Evolutionary conservation across 1,139 yeast species (phyloP).

Genomic region (Candida neerlandica): DNA sequence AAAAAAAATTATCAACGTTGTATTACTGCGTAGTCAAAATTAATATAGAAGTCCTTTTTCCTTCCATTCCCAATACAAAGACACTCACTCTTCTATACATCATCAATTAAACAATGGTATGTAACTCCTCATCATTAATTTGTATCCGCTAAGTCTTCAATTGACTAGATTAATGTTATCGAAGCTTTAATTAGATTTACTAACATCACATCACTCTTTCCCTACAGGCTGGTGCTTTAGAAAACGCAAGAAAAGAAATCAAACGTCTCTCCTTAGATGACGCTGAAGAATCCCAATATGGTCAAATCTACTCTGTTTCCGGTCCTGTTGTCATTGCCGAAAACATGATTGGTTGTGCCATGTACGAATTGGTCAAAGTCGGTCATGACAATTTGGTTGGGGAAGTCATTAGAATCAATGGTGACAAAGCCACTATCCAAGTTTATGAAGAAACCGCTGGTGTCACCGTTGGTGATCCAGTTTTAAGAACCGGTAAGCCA

Average conservation of each 20-base stretch:
- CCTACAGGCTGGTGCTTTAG: constrained; percentile 88
- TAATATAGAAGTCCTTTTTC: not conserved
- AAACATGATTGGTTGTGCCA: constrained; percentile 98
- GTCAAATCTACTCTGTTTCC: constrained; percentile 88
- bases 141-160: not conserved
- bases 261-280: constrained; percentile 84
- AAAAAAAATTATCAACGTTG: not conserved
- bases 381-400: constrained; percentile 98
- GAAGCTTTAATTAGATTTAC: too few relatives aligned
- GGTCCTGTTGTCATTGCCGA: constrained; percentile 98
- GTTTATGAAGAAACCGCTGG: constrained; percentile 99
- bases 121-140: not conserved
- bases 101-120: constrained; percentile 2
- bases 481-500: constrained; percentile 95
- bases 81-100: not conserved
- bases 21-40: not conserved
- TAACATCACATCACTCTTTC: not conserved
- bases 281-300: constrained; percentile 75
- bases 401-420: constrained; percentile 95
- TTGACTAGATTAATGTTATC: not conserved
- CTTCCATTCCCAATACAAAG: not conserved
- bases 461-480: constrained; percentile 98
- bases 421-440: constrained; percentile 96
- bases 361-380: constrained; percentile 97
- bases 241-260: constrained; percentile 93